Base-by-base conservation (phyloP, 805 yeast genomes). In the Metschnikowia borealis region DNA sequence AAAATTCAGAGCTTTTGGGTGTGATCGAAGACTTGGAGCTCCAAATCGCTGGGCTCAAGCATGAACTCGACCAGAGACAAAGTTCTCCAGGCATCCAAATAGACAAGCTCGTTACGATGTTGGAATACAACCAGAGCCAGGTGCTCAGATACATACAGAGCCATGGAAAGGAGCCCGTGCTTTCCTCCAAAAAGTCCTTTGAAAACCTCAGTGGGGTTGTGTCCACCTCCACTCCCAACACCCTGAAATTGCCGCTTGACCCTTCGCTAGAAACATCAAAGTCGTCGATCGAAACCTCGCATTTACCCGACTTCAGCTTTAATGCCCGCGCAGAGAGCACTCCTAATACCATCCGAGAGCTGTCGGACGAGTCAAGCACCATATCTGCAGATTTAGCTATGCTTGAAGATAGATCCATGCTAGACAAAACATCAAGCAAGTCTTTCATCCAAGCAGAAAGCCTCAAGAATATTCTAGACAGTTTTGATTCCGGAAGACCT, bases 1-100 rank as follows among this genome's bases (percentile, higher is more conserved):
- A 73, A 54, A 69, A 85, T 23, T 64, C 76, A 3, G 80, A 75
- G 29, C 62, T 86, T 62, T 89, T 84, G 62, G 61, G 66, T 11
- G 77, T 72, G 51, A 62, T 83, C 21, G 68, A 74, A 20, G 80
- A 76, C 17, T 62, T 82, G 56, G 72, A 75, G 13, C 75, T 72
- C 51, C 84, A 81, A 54, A 82, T 81, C 55, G 67, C 37, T 29
- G 10, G 26, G 5, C 43, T 45, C 13, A 34, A 44, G 33, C 46
- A 35, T 11, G 46, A 35, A 26, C 46, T 44, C 23, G 46, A 44
- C 17, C 40, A 35, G 17, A 44, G 17, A 26, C 40, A 44, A 23
- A 44, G 23, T n/a, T 11, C 17, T 15, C 26, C n/a, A 13, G 40
- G 45, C 13, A 18, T 41, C 32, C 8, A 36, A n/a, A 6, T 44